Percentiles rank a stretch among this genome's conserved stretches.
These are phyloP conservation scores for Medicago ruthenica DNA, from an alignment of 306 rosid genomes.

Conservation along the genomic window DNA sequence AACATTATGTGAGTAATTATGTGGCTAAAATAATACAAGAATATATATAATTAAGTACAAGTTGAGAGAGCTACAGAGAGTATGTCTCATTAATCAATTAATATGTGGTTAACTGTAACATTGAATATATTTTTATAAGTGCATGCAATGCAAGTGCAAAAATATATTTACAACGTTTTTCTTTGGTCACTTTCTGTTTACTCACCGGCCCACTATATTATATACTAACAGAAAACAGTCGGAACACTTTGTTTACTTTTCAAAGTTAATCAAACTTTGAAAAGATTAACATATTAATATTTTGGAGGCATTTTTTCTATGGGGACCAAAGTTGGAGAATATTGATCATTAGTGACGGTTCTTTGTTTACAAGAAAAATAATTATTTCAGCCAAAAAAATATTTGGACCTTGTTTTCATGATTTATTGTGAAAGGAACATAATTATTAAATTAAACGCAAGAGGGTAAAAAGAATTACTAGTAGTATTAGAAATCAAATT, in stretches of 20 bases:
- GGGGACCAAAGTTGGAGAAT: constrained; percentile 54
- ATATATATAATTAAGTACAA: constrained; percentile 24
- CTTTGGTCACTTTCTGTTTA: background rate
- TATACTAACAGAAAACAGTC: background rate
- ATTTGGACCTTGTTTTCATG: constrained; percentile 46
- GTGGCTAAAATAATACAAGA: constrained; percentile 7
- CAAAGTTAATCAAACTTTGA: constrained; percentile 4
- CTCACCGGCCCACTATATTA: constrained; percentile 8
- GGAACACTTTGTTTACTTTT: constrained; percentile 36
- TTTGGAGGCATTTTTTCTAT: constrained; percentile 48
- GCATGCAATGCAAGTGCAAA: constrained; percentile 4
- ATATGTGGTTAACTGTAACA: constrained; percentile 34
- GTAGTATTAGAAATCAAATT: constrained; percentile 27
- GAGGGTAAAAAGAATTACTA: background rate
- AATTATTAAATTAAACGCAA: constrained; percentile 36
- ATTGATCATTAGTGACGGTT: constrained; percentile 41
- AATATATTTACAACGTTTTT: background rate
- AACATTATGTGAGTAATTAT: constrained; percentile 33
- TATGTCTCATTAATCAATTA: background rate
- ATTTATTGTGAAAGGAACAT: constrained; percentile 40
- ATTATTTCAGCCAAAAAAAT: background rate
- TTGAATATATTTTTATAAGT: constrained; percentile 19
- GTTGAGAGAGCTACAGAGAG: constrained; percentile 21
- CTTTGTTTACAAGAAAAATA: constrained; percentile 1
- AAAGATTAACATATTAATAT: constrained; percentile 3